Evolutionary conservation across 306 rosid genomes (phyloP), one percentile per base, ranked within the genome.

Genomic region (Casuarina glauca): DNA sequence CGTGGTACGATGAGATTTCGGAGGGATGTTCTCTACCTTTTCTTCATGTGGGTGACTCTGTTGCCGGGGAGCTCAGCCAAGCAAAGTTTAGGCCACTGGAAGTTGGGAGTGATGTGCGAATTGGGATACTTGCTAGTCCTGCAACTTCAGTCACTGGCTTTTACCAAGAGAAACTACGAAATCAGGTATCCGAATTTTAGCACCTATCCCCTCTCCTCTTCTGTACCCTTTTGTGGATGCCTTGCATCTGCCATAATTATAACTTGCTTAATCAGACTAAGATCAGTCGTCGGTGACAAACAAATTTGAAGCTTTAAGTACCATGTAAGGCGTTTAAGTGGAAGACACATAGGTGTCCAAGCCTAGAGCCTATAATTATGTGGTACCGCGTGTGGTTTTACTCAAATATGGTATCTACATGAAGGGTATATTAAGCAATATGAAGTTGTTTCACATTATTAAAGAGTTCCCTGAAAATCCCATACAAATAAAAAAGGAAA

Each of bases 11-110:
- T 51, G 91, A 89, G 74, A 80, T 91, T 50, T 84, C 84, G 0
- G 66, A 86, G 78, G 93, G 83, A 38, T 53, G 87, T 74, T 81
- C 91, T n/a, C 17, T 87, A 16, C 85, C 84, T 11, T 89, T 89
- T 75, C 89, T 89, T 83, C 96, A 91, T 73, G 78, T 86, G 48
- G 92, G 89, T 78, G 96, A 89, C 58, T 91, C 90, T 81, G 90
- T 91, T 60, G 82, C 92, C 35, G 58, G 62, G 79, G 93, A 91
- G 83, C 92, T 89, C 77, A 84, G 64, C 82, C 87, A 84, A 39
- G 83, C 88, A 4, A 81, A 89, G 51, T 70, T 91, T 84, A 91
- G 82, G 86, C 92, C 93, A 3, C 73, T 89, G 41, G 88, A 84
- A 60, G 86, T 87, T 52, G 82, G 89, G 39, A 61, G 60, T 67